Conservation (phyloP, 2,329 filamentous ascomycete species). For the Aspergillus sp. region DNA sequence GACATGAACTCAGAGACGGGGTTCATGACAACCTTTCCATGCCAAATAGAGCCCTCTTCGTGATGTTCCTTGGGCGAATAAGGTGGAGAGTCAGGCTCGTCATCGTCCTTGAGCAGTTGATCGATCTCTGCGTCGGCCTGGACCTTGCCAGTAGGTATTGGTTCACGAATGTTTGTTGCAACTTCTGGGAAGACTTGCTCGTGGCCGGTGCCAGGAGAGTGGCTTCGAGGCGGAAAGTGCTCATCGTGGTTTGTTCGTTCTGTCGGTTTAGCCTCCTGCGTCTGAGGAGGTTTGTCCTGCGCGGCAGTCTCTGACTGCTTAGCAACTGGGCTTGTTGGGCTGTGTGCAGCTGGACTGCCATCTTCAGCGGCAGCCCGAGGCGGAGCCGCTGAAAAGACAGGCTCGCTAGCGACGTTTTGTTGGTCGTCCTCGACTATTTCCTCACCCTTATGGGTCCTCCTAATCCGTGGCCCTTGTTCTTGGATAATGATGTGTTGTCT, state of each 20-base stretch:
- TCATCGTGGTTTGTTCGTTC: slow-evolving; percentile 67
- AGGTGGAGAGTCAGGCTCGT: slow-evolving; percentile 76
- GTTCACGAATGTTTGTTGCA: slow-evolving; percentile 38
- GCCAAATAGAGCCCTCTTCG: slow-evolving; percentile 74
- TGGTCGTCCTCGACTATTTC: slow-evolving; percentile 80
- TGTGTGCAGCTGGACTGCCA: slow-evolving; percentile 27
- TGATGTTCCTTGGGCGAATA: slow-evolving; percentile 78
- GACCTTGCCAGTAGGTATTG: slow-evolving; percentile 48
- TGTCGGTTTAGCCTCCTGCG: slow-evolving; percentile 43
- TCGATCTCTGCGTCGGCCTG: slow-evolving; percentile 84
- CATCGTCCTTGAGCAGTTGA: slow-evolving; percentile 77
- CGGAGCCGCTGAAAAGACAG: slow-evolving; percentile 48
- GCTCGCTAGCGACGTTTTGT: slow-evolving; percentile 47
- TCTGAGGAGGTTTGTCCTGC: slow-evolving; percentile 18
- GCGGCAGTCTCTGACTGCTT: slow-evolving; percentile 24
- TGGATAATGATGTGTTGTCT: slow-evolving; percentile 74
- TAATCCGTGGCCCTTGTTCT: slow-evolving; percentile 72
- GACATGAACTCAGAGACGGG: slow-evolving; percentile 73
- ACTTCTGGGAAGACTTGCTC: slow-evolving; percentile 46
- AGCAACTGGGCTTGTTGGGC: slow-evolving; percentile 27
- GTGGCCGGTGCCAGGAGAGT: slow-evolving; percentile 62
- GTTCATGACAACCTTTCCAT: slow-evolving; percentile 73
- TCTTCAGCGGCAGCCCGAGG: slow-evolving; percentile 43
- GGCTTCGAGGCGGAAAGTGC: slow-evolving; percentile 79
- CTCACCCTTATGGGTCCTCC: slow-evolving; percentile 92